phyloP scores from a whole-genome alignment of 1,139 yeast genomes.

The Geotrichum bryndzae region DNA sequence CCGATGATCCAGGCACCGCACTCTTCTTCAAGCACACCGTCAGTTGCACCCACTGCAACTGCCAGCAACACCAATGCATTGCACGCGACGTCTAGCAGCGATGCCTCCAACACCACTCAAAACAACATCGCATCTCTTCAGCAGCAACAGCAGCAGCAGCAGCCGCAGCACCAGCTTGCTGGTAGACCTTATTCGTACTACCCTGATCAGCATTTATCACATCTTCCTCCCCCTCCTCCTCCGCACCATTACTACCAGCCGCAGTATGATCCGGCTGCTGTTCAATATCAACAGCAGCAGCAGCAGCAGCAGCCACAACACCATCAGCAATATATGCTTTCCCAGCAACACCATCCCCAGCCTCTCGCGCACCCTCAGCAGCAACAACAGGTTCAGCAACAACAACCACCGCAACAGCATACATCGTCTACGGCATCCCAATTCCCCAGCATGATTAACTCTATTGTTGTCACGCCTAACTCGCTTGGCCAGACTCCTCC shows the following conservation, averaged over 20 bases:
- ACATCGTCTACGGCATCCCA: conserved; percentile 33
- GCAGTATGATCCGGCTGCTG: conserved; percentile 6
- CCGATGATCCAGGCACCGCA: background rate
- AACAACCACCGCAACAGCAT: conserved; percentile 20
- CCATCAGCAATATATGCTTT: background rate
- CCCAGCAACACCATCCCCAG: conserved; percentile 2
- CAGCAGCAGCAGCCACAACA: conserved; percentile 8
- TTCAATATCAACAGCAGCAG: conserved; percentile 14
- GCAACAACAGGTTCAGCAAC: conserved; percentile 6
- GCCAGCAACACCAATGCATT: background rate
- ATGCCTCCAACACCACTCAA: background rate
- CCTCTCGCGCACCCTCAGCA: conserved; percentile 2
- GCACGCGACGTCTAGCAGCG: background rate
- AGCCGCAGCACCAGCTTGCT: background rate
- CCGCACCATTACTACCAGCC: conserved; percentile 19
- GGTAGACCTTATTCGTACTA: background rate
- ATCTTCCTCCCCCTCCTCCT: conserved; percentile 1
- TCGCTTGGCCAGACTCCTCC: conserved; percentile 27
- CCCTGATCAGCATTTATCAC: conserved; percentile 1
- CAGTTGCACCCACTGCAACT: background rate
- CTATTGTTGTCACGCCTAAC: conserved; percentile 26
- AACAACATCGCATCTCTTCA: conserved; percentile 5
- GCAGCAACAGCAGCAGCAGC: conserved; percentile 9
- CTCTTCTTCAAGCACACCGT: conserved; percentile 1
- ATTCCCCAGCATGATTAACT: conserved; percentile 32